Percentiles rank a stretch among this genome's conserved stretches.
phyloP scores from a whole-genome alignment of 2,329 filamentous ascomycete genomes.

The Alternaria brassicicola region DNA sequence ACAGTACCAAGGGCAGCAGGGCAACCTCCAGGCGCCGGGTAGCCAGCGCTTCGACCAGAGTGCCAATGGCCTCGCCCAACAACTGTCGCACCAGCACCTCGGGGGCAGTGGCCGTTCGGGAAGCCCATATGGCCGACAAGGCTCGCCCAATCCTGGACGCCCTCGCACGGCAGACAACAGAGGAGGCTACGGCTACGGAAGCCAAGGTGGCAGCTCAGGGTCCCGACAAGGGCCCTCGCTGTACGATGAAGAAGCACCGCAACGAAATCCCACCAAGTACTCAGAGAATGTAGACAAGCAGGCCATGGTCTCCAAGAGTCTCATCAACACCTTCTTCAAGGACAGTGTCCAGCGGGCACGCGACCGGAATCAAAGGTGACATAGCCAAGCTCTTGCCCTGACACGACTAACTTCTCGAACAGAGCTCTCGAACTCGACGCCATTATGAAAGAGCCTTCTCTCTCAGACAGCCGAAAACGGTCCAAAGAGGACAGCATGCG shows the following conservation, averaged over 20 bases:
- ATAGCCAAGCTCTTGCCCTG: constrained; percentile 3
- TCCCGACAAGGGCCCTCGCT: constrained; percentile 60
- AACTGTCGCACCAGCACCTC: constrained; percentile 96
- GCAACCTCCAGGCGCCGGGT: constrained; percentile 57
- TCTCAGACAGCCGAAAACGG: constrained; percentile 77
- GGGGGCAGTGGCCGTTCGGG: constrained; percentile 71
- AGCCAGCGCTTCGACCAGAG: constrained; percentile 72
- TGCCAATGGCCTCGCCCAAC: constrained; percentile 89
- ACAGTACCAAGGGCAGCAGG: constrained; percentile 58
- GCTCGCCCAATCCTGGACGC: constrained; percentile 73
- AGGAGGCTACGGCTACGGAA: constrained; percentile 63
- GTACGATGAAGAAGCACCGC: constrained; percentile 72
- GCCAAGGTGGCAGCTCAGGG: constrained; percentile 72
- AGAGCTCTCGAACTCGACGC: constrained; percentile 93
- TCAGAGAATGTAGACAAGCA: constrained; percentile 83
- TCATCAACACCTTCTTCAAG: constrained; percentile 86
- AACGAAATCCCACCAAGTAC: constrained; percentile 81
- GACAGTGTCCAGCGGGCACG: constrained; percentile 96
- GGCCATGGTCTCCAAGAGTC: constrained; percentile 67
- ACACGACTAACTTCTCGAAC: constrained; percentile 31
- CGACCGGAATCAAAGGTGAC: constrained; percentile 91
- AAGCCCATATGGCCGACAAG: constrained; percentile 70
- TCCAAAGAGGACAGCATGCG: constrained; percentile 85
- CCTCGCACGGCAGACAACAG: constrained; percentile 81
- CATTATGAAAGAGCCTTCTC: constrained; percentile 76